phyloP scores from a whole-genome alignment of 2,329 filamentous ascomycete genomes.

The Xylariaceae sp. region DNA sequence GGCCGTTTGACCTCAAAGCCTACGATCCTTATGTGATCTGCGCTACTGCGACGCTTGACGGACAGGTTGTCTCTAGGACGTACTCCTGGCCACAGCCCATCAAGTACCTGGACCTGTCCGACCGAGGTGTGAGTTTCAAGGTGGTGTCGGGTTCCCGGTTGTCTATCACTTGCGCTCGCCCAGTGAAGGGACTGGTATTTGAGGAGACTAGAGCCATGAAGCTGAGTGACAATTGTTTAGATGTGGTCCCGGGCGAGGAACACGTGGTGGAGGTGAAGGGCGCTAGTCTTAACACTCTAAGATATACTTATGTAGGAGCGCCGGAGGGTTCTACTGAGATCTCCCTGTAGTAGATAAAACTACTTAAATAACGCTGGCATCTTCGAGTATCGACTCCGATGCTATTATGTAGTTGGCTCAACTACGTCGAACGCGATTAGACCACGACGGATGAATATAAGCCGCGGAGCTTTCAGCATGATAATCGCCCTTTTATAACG shows the following conservation, averaged over 20 bases:
- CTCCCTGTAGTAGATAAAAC: not conserved
- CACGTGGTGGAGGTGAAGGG: constrained; percentile 20
- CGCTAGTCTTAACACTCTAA: too few relatives aligned
- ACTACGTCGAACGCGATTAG: too few relatives aligned
- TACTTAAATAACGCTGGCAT: too few relatives aligned
- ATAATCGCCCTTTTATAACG: too few relatives aligned
- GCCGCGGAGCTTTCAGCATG: too few relatives aligned
- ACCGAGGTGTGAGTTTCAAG: constrained; percentile 35
- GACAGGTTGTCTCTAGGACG: constrained; percentile 39
- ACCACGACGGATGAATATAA: too few relatives aligned
- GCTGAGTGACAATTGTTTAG: constrained; percentile 55
- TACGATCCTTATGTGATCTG: constrained; percentile 45
- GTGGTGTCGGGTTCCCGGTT: constrained; percentile 21
- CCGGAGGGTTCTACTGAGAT: not conserved
- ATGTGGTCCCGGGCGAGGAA: constrained; percentile 47
- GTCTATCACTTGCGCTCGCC: constrained; percentile 34
- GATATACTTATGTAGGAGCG: too few relatives aligned
- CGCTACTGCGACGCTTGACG: constrained; percentile 36
- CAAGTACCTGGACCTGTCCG: constrained; percentile 52
- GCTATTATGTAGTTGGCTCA: too few relatives aligned
- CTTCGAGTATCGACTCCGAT: too few relatives aligned
- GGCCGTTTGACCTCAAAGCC: constrained; percentile 30
- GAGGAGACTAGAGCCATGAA: constrained; percentile 40
- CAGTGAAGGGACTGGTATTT: constrained; percentile 54
- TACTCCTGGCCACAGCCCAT: constrained; percentile 59